A percentile compares a stretch with the other conserved stretches of the same genome.
phyloP scores from a whole-genome alignment of 306 rosid genomes.

The Cyclanthera cordifolia region DNA sequence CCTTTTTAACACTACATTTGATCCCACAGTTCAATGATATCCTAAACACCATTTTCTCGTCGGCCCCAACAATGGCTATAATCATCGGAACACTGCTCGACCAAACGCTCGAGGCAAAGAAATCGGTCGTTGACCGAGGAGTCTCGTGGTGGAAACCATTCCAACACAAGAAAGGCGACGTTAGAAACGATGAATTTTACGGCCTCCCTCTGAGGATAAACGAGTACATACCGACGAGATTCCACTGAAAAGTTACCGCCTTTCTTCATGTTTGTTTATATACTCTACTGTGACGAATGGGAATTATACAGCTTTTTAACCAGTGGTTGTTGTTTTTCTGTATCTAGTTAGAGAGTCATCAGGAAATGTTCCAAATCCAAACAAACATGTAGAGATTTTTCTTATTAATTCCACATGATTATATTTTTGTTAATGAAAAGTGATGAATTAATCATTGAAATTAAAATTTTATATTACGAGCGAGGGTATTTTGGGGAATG shows the following conservation, averaged over 20 bases:
- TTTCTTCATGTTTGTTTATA: not conserved
- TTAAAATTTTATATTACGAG: too few species aligned
- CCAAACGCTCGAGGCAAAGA: conserved; percentile 57
- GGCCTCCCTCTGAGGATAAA: conserved; percentile 50
- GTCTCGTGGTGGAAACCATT: conserved; percentile 77
- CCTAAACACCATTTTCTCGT: conserved; percentile 77
- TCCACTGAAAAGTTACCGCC: conserved; percentile 15
- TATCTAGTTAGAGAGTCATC: conserved; percentile 1
- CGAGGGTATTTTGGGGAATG: too few species aligned
- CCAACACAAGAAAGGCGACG: conserved; percentile 67
- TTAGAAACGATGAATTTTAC: conserved; percentile 65
- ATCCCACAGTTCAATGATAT: conserved; percentile 75
- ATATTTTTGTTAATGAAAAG: too few species aligned
- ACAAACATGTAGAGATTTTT: not conserved
- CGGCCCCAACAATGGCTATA: conserved; percentile 72
- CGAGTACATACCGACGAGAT: conserved; percentile 56
- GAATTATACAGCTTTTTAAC: conserved; percentile 4
- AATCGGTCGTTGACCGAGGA: conserved; percentile 46
- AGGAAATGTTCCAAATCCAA: not conserved
- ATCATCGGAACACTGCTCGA: conserved; percentile 71
- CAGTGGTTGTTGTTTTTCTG: not conserved
- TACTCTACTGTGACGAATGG: not conserved
- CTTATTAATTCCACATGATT: conserved; percentile 3
- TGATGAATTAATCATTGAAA: too few species aligned
- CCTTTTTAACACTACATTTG: conserved; percentile 13